A percentile compares a stretch with the other conserved stretches of the same genome.
phyloP scores from a whole-genome alignment of 2,329 filamentous ascomycete genomes.

The Tolypocladium amazonense region DNA sequence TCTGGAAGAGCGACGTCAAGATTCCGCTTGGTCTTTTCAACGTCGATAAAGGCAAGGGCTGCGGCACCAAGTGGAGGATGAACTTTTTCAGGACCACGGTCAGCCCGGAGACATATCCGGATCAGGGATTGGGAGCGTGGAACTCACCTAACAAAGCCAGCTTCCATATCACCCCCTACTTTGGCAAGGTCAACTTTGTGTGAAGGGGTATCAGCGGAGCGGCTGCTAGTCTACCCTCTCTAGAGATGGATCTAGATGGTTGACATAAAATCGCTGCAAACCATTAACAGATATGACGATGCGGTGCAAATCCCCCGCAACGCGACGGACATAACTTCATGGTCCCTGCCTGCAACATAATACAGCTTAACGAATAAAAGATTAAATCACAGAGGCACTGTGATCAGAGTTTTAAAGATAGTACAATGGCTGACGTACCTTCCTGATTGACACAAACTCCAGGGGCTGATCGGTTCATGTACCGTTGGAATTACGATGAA shows the following conservation, averaged over 20 bases:
- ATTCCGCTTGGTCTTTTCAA: constrained; percentile 40
- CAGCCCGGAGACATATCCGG: constrained; percentile 28
- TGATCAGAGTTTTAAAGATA: no score
- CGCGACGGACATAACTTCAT: neutral
- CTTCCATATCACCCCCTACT: constrained; percentile 37
- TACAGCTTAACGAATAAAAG: neutral
- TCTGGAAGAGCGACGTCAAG: constrained; percentile 28
- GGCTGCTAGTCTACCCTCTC: neutral
- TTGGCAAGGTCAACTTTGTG: constrained; percentile 28
- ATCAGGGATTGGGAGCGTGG: constrained; percentile 34
- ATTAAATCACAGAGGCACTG: no score
- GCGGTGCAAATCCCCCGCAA: no score
- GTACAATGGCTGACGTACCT: no score
- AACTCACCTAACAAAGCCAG: constrained; percentile 31
- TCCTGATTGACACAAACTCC: no score
- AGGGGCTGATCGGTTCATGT: no score
- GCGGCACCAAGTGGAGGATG: constrained; percentile 37
- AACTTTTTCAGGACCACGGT: constrained; percentile 40
- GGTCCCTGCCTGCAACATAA: neutral
- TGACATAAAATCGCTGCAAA: neutral
- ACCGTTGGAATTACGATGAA: no score
- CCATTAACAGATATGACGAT: neutral
- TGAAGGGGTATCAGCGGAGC: constrained; percentile 6
- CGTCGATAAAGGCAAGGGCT: constrained; percentile 29
- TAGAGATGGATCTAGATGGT: neutral